Evolutionary conservation across 2,329 filamentous ascomycete genomes (phyloP).

Genomic region (Fusarium longipes): DNA sequence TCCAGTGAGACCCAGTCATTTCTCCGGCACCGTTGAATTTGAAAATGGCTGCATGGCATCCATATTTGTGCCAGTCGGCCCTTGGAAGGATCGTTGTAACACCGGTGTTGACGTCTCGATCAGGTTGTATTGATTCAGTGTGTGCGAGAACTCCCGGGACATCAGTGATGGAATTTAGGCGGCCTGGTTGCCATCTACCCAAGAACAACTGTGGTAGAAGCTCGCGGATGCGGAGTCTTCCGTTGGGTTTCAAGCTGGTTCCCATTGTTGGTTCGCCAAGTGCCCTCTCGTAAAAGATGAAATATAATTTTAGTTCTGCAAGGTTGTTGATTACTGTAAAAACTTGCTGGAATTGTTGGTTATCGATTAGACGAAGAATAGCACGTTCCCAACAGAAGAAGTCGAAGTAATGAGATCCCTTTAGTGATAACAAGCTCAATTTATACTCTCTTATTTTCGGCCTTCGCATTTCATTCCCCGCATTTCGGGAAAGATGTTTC

Average conservation of each 20-base stretch:
- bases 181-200: conserved; percentile 57
- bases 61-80: conserved; percentile 56
- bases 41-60: conserved; percentile 64
- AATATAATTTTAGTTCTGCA: background rate
- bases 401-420: background rate
- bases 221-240: conserved; percentile 52
- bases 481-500: conserved; percentile 7
- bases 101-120: conserved; percentile 59
- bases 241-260: background rate
- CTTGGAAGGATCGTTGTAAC: conserved; percentile 63
- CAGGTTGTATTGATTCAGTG: conserved; percentile 56
- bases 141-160: conserved; percentile 61
- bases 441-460: background rate
- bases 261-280: background rate
- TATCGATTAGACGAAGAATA: no score
- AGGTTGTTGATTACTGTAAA: no score
- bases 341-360: no score
- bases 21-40: conserved; percentile 73
- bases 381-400: no score
- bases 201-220: conserved; percentile 58
- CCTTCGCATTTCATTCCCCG: conserved; percentile 19
- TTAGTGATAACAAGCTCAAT: background rate
- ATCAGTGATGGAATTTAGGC: conserved; percentile 63
- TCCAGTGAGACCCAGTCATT: conserved; percentile 70
- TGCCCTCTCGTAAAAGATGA: no score